phyloP scores from a whole-genome alignment of 768 basidiomycete species.

The Sporobolomyces roseus region DNA sequence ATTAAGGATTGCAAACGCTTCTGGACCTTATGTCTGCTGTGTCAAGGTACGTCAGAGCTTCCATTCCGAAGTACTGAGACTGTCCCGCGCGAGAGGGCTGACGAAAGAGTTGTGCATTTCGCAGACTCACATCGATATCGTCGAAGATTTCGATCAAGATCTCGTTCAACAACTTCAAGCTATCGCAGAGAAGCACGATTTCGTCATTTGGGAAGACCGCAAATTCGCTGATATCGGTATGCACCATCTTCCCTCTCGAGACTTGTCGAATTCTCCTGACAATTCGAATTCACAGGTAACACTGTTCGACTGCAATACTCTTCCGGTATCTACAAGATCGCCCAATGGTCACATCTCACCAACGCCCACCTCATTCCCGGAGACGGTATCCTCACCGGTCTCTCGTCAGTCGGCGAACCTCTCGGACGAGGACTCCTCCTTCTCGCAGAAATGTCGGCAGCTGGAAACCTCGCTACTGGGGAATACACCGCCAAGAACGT shows the following conservation, averaged over 20 bases:
- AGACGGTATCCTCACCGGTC: conserved; percentile 87
- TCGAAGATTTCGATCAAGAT: conserved; percentile 78
- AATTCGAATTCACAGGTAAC: conserved; percentile 63
- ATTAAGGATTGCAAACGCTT: conserved; percentile 76
- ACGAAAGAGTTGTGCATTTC: not conserved
- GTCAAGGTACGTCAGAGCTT: conserved; percentile 64
- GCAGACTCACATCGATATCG: conserved; percentile 93
- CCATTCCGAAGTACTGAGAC: not conserved
- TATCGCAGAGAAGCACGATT: conserved; percentile 76
- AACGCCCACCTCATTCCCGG: conserved; percentile 96
- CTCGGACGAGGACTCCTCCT: conserved; percentile 80
- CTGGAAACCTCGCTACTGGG: conserved; percentile 76
- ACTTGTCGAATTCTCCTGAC: not conserved
- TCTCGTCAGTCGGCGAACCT: conserved; percentile 77
- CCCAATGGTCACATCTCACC: conserved; percentile 92
- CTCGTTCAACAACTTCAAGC: conserved; percentile 66
- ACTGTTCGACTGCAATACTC: conserved; percentile 94
- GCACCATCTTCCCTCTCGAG: conserved; percentile 38
- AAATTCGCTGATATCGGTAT: conserved; percentile 98
- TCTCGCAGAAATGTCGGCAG: conserved; percentile 93
- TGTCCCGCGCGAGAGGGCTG: not conserved
- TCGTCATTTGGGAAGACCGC: conserved; percentile 94
- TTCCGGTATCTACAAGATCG: conserved; percentile 84
- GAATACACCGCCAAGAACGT: conserved; percentile 78
- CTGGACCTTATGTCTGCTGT: conserved; percentile 84